These are phyloP conservation scores for Moniliella sp. DNA, from an alignment of 1,284 basidiomycete genomes.

Conservation along the genomic window DNA sequence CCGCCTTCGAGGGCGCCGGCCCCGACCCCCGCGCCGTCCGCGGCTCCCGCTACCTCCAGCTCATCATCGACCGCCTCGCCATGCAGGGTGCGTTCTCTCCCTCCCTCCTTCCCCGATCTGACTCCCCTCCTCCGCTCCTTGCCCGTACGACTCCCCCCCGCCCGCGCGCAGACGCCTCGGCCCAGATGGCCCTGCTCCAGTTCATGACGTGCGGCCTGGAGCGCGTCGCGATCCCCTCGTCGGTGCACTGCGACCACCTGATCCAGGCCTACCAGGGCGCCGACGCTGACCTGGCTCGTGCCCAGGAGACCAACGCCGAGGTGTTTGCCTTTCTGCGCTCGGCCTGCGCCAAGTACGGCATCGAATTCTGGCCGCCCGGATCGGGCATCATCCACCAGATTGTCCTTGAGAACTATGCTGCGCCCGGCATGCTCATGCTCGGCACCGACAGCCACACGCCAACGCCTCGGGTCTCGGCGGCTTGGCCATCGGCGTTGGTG, in stretches of 20 bases:
- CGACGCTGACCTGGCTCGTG: slow-evolving; percentile 56
- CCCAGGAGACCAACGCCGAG: slow-evolving; percentile 73
- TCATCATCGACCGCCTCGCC: slow-evolving; percentile 75
- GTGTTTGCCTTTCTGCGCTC: slow-evolving; percentile 95
- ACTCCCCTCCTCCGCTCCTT: neutral
- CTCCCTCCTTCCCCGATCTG: no score
- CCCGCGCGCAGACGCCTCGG: slow-evolving; percentile 56
- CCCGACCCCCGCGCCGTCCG: slow-evolving; percentile 41
- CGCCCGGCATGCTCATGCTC: slow-evolving; percentile 44
- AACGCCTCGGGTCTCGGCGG: slow-evolving; percentile 95
- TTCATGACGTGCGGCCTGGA: slow-evolving; percentile 91
- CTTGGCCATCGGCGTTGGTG: slow-evolving; percentile 92
- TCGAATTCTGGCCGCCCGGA: slow-evolving; percentile 72
- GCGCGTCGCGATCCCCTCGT: slow-evolving; percentile 70
- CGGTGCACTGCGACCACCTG: slow-evolving; percentile 71
- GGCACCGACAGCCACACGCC: slow-evolving; percentile 83
- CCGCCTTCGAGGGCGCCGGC: slow-evolving; percentile 46
- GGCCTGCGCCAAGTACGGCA: slow-evolving; percentile 74
- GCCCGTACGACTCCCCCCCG: neutral
- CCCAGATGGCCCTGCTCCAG: slow-evolving; percentile 97
- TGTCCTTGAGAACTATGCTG: slow-evolving; percentile 83
- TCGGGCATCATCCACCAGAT: slow-evolving; percentile 77
- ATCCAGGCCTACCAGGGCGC: slow-evolving; percentile 48
- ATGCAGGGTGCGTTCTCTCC: slow-evolving; percentile 61
- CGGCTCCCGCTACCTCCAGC: slow-evolving; percentile 72